Evolutionary conservation across 345 rosid genomes (phyloP), one percentile per base, ranked within the genome.

Genomic region (Linum lewisii): DNA sequence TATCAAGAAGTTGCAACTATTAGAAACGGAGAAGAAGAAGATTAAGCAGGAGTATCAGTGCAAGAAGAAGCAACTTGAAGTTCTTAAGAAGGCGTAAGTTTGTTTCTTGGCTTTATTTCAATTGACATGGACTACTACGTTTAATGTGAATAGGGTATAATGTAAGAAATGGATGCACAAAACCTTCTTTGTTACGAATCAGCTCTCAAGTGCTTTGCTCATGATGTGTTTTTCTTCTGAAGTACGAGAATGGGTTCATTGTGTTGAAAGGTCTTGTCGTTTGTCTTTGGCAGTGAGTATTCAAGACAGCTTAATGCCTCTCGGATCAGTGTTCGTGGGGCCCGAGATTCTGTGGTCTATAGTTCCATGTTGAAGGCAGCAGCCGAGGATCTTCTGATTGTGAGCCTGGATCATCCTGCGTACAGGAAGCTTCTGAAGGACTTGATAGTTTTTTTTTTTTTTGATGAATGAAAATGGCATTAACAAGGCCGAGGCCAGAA

Each of bases 11-110:
- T 71, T 94, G 78, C 97, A 84, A 72, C 66, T 90, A 29, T 87
- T 87, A 65, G 99, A 94, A 70, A 96, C 95, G 24, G 97, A 85
- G 88, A 94, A 94, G 90, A 94, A 87, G 85, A 94, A 87, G 90
- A 90, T 94, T 60, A 81, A 87, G 64, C 97, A 87, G 58, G 97
- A 94, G 78, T 94, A 90, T 62, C 95, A 93, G 81, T 81, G 90
- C 57, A 93, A 93, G 77, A 86, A 93, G 88, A 93, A 93, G 80
- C 99, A 90, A 68, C 92, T 90, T n/a, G n/a, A n/a, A n/a, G n/a
- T n/a, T n/a, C n/a, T n/a, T n/a, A n/a, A n/a, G n/a, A 93, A 93
- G 72, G 90, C 90, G 99, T 87, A 69, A 79, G 47, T 24, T 4
- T n/a, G n/a, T n/a, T n/a, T 19, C 4, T 16, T 51, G 18, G 23